Evolutionary conservation across 2,329 filamentous ascomycete species (phyloP).

Genomic region (Fusarium pilosicola): DNA sequence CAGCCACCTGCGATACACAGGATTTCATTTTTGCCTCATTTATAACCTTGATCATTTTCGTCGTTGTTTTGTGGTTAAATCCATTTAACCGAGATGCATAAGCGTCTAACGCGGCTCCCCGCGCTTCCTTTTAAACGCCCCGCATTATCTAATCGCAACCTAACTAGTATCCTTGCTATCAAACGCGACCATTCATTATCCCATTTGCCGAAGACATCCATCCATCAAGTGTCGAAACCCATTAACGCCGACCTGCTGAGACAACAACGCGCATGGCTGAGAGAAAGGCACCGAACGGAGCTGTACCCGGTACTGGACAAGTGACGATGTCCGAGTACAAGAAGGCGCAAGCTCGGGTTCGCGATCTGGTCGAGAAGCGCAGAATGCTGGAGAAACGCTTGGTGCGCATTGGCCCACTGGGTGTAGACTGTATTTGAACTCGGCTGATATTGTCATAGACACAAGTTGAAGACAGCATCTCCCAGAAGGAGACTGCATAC

Average conservation of each 20-base stretch:
- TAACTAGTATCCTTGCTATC: conserved; percentile 6
- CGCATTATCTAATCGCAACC: conserved; percentile 11
- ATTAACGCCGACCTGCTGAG: neutral
- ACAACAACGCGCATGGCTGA: conserved; percentile 47
- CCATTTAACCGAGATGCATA: neutral
- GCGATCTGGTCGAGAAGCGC: conserved; percentile 58
- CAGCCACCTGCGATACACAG: conserved; percentile 15
- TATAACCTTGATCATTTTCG: neutral
- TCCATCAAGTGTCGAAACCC: neutral
- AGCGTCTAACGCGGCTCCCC: conserved; percentile 11
- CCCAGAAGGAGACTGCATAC: conserved; percentile 84
- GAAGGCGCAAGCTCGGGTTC: conserved; percentile 60
- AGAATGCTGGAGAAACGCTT: conserved; percentile 52
- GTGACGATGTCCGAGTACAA: conserved; percentile 59
- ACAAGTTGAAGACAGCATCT: conserved; percentile 80
- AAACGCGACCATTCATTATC: conserved; percentile 5
- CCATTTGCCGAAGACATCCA: neutral
- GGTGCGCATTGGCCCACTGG: conserved; percentile 40
- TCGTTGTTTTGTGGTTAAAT: neutral
- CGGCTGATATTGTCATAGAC: conserved; percentile 44
- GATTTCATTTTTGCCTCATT: neutral
- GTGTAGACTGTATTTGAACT: conserved; percentile 45
- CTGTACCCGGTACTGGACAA: conserved; percentile 43
- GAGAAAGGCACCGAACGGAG: conserved; percentile 42
- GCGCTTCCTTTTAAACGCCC: conserved; percentile 11